Base-by-base conservation (phyloP, 495 filamentous ascomycete species). In the Talaromyces trachyspermus region DNA sequence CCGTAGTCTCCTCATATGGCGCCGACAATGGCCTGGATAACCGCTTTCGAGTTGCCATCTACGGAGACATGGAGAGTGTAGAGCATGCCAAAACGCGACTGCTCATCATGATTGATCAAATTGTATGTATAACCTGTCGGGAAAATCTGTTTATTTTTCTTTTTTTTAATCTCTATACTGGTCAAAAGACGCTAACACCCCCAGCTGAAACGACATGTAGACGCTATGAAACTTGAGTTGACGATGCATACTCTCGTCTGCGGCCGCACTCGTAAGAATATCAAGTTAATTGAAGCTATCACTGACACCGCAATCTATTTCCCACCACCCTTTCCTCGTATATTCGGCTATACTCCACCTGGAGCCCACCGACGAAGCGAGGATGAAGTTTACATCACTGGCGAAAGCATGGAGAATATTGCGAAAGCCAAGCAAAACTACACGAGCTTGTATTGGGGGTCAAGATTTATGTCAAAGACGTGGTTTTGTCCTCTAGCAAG, bases 251-350 rank as follows among this genome's bases (percentile, higher is more conserved):
- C 85, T 29, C 69, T 95, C 49, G 77, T 95, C 40, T 95, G 90
- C 61, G 92, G 92, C 22, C 85, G 91, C 11, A 87, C 85, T 50
- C 79, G 91, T 55, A 92, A 95, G 70, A 95, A 96, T 57, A 91
- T 98, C 66, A 95, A 96, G 72, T 70, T 89, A 43, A 95, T 98
- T 56, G 92, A 98, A 62, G 90, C 92, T 11, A 77, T 83, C 17
- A 95, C 92, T 11, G 85, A 86, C 54, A 95, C 94, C 11, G 91
- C 92, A 29, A 96, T 98, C 51, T 98, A 97, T 65, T 95, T 98
- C 58, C 92, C 92, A 15, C 89, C 90, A 1, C 86, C 89, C 5
- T 97, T 96, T 56, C 87, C 90, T 19, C 80, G 79, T 33, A 80
- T 95, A 27, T 95, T 89, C 59, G 84, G 87, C 33, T 97, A 95